Evolutionary conservation across 768 basidiomycete genomes (phyloP).

Genomic region (Pleurotus cornucopiae): DNA sequence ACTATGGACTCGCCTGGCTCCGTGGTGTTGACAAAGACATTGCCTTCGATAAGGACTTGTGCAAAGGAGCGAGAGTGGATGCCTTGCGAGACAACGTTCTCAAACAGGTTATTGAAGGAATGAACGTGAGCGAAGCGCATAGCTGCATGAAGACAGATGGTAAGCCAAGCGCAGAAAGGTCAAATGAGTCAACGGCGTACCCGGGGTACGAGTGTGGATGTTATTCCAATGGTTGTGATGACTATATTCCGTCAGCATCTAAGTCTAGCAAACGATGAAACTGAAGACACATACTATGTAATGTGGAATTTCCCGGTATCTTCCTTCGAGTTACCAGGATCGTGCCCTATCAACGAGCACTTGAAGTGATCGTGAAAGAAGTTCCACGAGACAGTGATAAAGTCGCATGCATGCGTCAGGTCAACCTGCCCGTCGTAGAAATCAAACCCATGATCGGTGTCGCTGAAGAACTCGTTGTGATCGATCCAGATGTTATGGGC

Average conservation of each 20-base stretch:
- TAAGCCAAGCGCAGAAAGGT: too few species aligned
- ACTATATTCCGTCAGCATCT: background rate
- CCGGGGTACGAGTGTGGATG: slow-evolving; percentile 19
- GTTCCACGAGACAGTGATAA: slow-evolving; percentile 18
- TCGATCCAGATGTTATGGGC: slow-evolving; percentile 20
- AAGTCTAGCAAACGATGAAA: background rate
- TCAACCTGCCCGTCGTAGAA: slow-evolving; percentile 19
- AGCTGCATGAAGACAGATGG: slow-evolving; percentile 4
- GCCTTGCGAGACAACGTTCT: slow-evolving; percentile 18
- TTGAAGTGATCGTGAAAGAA: slow-evolving; percentile 20
- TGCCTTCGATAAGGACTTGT: slow-evolving; percentile 19
- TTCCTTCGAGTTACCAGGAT: slow-evolving; percentile 12
- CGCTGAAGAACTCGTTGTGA: slow-evolving; percentile 20
- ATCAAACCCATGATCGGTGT: slow-evolving; percentile 17
- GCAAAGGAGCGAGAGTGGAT: slow-evolving; percentile 18
- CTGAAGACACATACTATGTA: slow-evolving; percentile 13
- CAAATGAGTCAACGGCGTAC: slow-evolving; percentile 1
- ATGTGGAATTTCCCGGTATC: slow-evolving; percentile 20
- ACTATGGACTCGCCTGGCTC: slow-evolving; percentile 12
- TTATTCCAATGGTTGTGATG: slow-evolving; percentile 20
- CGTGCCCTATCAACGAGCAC: slow-evolving; percentile 17
- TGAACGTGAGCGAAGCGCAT: slow-evolving; percentile 18
- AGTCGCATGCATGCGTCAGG: slow-evolving; percentile 19
- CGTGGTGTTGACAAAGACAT: slow-evolving; percentile 16
- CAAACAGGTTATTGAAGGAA: slow-evolving; percentile 18